phyloP scores from a whole-genome alignment of 2,329 filamentous ascomycete species.

The Sphaceloma murrayae region DNA sequence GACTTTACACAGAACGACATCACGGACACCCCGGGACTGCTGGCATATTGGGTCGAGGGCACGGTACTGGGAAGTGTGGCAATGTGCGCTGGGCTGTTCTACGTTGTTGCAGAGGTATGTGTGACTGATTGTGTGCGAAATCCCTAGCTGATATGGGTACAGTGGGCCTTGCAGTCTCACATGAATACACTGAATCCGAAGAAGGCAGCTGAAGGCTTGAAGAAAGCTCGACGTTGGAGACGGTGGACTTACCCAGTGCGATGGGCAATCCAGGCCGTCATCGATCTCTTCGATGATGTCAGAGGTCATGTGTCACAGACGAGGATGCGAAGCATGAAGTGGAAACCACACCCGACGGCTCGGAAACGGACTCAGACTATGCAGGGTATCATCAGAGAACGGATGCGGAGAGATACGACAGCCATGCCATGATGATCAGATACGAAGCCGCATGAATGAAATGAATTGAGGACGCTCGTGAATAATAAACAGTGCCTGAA shows the following conservation, averaged over 20 bases:
- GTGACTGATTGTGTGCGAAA: no score
- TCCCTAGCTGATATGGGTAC: no score
- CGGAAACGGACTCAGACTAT: neutral
- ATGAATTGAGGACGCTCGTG: no score
- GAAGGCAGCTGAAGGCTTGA: conserved; percentile 20
- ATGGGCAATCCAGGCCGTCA: neutral
- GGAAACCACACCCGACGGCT: neutral
- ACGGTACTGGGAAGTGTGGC: conserved; percentile 26
- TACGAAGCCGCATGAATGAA: no score
- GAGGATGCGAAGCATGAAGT: conserved; percentile 4
- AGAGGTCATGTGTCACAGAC: neutral
- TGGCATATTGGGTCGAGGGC: conserved; percentile 28
- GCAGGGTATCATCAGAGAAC: neutral
- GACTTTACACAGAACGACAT: conserved; percentile 30
- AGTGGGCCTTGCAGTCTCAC: conserved; percentile 33
- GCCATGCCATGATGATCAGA: no score
- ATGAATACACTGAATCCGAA: no score
- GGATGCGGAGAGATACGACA: neutral
- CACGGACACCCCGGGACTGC: conserved; percentile 26
- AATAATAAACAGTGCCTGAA: no score
- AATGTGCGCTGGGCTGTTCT: conserved; percentile 29
- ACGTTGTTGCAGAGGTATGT: conserved; percentile 31
- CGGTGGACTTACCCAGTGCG: neutral
- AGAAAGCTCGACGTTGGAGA: conserved; percentile 18
- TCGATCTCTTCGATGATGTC: neutral